Evolutionary conservation across 306 rosid genomes (phyloP).

Genomic region (Calophaca sinica): DNA sequence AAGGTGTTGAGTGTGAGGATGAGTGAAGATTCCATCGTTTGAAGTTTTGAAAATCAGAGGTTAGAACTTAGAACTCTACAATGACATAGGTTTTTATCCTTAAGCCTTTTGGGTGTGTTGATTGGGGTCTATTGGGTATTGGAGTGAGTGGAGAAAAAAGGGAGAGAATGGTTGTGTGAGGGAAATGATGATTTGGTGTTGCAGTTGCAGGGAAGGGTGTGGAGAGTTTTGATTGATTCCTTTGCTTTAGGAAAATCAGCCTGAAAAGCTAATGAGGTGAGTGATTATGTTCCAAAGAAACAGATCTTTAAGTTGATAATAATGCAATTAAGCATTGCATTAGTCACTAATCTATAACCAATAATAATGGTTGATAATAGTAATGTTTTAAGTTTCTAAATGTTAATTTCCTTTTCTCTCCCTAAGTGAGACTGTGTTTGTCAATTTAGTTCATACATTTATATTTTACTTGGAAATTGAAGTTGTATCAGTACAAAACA

Average conservation of each 20-base stretch:
- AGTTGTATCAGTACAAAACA: no score
- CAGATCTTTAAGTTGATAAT: neutral
- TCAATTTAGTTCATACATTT: no score
- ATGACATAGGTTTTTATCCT: neutral
- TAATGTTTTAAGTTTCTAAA: no score
- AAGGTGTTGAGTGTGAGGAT: constrained; percentile 6
- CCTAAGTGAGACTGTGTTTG: no score
- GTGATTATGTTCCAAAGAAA: constrained; percentile 11
- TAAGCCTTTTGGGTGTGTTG: neutral
- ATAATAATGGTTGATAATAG: neutral
- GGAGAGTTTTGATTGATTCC: constrained; percentile 52
- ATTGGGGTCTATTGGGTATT: neutral
- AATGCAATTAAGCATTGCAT: neutral
- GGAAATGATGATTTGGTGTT: constrained; percentile 42
- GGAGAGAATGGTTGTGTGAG: neutral
- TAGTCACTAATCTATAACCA: neutral
- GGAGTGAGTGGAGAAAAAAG: neutral
- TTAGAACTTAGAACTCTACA: neutral
- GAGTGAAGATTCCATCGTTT: constrained; percentile 35
- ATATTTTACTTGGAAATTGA: no score
- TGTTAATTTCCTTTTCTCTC: no score
- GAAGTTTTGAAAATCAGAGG: constrained; percentile 2
- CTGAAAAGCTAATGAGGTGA: constrained; percentile 22
- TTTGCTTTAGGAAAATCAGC: constrained; percentile 49
- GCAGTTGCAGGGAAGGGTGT: constrained; percentile 10